Evolutionary conservation across 1,284 basidiomycete genomes (phyloP).

Genomic region (Tremellales sp.): DNA sequence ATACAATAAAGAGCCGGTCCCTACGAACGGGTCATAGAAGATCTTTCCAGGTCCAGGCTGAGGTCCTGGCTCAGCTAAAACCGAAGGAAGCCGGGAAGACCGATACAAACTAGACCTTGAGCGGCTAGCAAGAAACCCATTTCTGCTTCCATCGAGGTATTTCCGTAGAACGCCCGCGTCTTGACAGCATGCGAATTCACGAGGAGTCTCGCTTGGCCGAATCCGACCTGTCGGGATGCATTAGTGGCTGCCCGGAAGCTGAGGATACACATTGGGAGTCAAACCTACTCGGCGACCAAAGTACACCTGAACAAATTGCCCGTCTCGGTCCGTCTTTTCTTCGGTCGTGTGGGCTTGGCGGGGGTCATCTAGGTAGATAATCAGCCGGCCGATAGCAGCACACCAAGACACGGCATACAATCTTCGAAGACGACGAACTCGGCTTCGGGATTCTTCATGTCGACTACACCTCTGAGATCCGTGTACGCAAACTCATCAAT

Average conservation of each 20-base stretch:
- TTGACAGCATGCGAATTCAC: slow-evolving; percentile 78
- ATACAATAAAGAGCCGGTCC: slow-evolving; percentile 95
- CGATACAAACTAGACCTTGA: slow-evolving; percentile 69
- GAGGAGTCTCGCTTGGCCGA: slow-evolving; percentile 67
- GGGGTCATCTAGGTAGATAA: slow-evolving; percentile 27
- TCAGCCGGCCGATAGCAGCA: slow-evolving; percentile 1
- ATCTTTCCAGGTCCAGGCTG: slow-evolving; percentile 83
- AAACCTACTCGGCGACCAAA: slow-evolving; percentile 10
- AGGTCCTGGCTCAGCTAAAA: not conserved
- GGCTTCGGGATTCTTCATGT: slow-evolving; percentile 76
- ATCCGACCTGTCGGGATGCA: slow-evolving; percentile 56
- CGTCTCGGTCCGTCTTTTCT: slow-evolving; percentile 53
- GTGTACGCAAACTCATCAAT: slow-evolving; percentile 84
- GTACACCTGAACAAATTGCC: slow-evolving; percentile 28
- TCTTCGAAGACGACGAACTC: slow-evolving; percentile 83
- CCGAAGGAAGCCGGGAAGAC: too few species aligned
- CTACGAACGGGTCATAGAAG: slow-evolving; percentile 94
- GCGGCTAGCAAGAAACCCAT: slow-evolving; percentile 94
- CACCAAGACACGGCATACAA: slow-evolving; percentile 55
- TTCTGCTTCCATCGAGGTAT: slow-evolving; percentile 97
- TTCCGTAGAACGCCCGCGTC: slow-evolving; percentile 85
- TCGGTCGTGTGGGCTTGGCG: slow-evolving; percentile 22
- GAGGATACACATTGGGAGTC: not conserved
- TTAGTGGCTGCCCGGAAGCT: slow-evolving; percentile 1
- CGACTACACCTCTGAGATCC: slow-evolving; percentile 74